A percentile compares a stretch with the other conserved stretches of the same genome.
These are phyloP conservation scores for Passiflora organensis DNA, from an alignment of 345 rosid genomes.

Conservation along the genomic window DNA sequence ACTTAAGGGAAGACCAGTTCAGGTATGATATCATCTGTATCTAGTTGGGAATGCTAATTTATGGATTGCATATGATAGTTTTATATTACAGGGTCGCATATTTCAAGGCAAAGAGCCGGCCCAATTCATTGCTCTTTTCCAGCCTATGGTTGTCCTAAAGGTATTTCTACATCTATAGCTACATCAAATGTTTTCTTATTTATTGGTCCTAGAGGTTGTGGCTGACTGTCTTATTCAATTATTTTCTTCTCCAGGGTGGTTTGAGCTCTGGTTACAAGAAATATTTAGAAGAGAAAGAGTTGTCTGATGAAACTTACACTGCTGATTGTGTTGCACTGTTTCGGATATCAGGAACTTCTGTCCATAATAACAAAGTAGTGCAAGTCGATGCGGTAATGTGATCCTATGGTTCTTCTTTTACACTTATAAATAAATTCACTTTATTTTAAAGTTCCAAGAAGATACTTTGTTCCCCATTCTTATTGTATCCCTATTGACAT, in stretches of 20 bases:
- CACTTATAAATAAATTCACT: not conserved
- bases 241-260: constrained; percentile 62
- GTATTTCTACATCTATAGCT: constrained; percentile 27
- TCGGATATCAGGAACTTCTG: constrained; percentile 71
- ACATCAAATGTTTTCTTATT: constrained; percentile 5
- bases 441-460: not conserved
- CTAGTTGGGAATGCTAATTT: constrained; percentile 7
- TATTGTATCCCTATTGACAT: not conserved
- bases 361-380: constrained; percentile 63
- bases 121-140: constrained; percentile 86
- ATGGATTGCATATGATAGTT: constrained; percentile 22
- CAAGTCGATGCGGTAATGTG: constrained; percentile 78
- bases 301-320: constrained; percentile 62
- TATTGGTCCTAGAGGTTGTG: constrained; percentile 4
- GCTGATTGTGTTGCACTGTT: constrained; percentile 71
- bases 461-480: not conserved
- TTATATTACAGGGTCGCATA: constrained; percentile 63
- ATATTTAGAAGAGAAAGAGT: constrained; percentile 52
- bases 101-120: constrained; percentile 96
- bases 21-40: constrained; percentile 45
- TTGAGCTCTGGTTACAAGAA: constrained; percentile 86
- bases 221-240: constrained; percentile 17
- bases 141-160: constrained; percentile 89
- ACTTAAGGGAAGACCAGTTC: constrained; percentile 87
- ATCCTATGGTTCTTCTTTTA: constrained; percentile 14